Evolutionary conservation across 2,329 filamentous ascomycete genomes (phyloP).

Genomic region (Aspergillus sp.): DNA sequence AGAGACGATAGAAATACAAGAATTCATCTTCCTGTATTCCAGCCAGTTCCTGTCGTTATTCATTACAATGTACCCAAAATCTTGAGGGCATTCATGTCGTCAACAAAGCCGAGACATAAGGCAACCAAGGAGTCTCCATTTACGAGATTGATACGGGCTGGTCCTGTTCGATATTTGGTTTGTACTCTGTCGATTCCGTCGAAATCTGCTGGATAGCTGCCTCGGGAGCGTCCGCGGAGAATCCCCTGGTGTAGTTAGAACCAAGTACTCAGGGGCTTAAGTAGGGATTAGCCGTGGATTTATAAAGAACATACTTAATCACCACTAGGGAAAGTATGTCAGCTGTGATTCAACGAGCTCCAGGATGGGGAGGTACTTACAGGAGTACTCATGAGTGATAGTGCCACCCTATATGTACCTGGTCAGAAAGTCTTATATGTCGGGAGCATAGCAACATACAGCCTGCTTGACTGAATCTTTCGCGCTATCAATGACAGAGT

Average conservation of each 20-base stretch:
- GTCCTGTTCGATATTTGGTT: slow-evolving; percentile 74
- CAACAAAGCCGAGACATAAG: background rate
- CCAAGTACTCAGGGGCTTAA: slow-evolving; percentile 5
- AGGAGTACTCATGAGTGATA: slow-evolving; percentile 74
- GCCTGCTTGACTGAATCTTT: slow-evolving; percentile 68
- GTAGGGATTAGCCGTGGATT: background rate
- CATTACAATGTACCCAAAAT: background rate
- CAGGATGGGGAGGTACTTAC: slow-evolving; percentile 49
- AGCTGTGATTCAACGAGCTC: slow-evolving; percentile 1
- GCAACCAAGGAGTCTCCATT: background rate
- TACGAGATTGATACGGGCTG: slow-evolving; percentile 57
- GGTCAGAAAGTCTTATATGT: background rate
- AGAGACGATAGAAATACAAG: background rate
- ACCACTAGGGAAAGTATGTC: slow-evolving; percentile 30
- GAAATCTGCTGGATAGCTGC: slow-evolving; percentile 68
- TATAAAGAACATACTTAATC: slow-evolving; percentile 39
- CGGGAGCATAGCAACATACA: slow-evolving; percentile 40
- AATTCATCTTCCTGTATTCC: background rate
- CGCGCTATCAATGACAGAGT: slow-evolving; percentile 66
- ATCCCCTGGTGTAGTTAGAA: slow-evolving; percentile 58
- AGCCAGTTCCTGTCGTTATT: slow-evolving; percentile 3
- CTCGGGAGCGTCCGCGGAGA: slow-evolving; percentile 71
- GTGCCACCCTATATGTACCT: slow-evolving; percentile 55
- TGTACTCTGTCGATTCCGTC: slow-evolving; percentile 59
- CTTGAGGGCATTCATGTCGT: background rate